Evolutionary conservation across 805 yeast species (phyloP).

Genomic region (Brettanomyces custersianus): DNA sequence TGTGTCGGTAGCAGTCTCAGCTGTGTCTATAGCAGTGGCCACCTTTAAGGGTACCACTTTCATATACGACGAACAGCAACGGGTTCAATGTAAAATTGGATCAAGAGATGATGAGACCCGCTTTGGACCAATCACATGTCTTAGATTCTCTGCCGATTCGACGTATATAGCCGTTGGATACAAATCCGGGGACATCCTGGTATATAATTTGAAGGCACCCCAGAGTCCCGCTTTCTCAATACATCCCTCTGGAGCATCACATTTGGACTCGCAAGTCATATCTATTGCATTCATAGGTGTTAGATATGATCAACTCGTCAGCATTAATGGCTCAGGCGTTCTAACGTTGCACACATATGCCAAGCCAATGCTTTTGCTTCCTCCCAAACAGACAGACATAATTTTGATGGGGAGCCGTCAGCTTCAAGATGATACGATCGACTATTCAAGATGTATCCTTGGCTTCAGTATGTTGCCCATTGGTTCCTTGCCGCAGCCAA

Average conservation of each 20-base stretch:
- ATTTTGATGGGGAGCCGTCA: conserved; percentile 44
- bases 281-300: conserved; percentile 40
- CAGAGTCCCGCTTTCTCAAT: no score
- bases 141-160: conserved; percentile 62
- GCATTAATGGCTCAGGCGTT: conserved; percentile 48
- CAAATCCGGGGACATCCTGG: conserved; percentile 48
- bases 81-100: conserved; percentile 34
- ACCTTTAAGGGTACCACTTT: conserved; percentile 59
- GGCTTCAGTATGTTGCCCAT: conserved; percentile 47
- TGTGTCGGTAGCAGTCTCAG: conserved; percentile 34
- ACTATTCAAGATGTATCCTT: conserved; percentile 21
- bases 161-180: conserved; percentile 63
- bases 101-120: conserved; percentile 8
- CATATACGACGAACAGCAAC: conserved; percentile 63
- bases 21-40: conserved; percentile 47
- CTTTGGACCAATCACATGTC: conserved; percentile 41
- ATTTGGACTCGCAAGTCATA: conserved; percentile 28
- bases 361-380: no score
- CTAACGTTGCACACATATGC: no score
- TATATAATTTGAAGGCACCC: conserved; percentile 53
- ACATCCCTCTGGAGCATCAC: conserved; percentile 30
- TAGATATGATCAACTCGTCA: conserved; percentile 46
- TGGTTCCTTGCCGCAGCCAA: conserved; percentile 43
- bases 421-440: conserved; percentile 1
- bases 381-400: no score